Evolutionary conservation across 345 rosid genomes (phyloP).

Genomic region (Syzygium aqueum): DNA sequence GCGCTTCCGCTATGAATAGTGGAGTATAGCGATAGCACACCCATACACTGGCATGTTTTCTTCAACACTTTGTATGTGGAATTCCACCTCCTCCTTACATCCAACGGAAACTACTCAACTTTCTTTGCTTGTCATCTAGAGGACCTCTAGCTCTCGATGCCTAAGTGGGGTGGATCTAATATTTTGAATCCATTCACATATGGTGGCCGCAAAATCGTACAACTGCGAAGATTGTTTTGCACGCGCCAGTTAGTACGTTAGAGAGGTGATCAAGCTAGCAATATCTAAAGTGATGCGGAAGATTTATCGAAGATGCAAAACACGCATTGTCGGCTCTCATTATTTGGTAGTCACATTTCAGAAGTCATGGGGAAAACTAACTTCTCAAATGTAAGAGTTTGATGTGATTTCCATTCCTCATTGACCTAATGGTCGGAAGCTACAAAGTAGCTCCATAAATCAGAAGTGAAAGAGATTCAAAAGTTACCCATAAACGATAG

Average conservation of each 20-base stretch:
- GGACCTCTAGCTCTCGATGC: background rate
- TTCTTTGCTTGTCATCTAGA: background rate
- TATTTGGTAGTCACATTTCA: background rate
- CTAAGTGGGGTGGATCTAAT: background rate
- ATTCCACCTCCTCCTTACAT: background rate
- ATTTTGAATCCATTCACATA: background rate
- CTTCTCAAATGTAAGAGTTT: background rate
- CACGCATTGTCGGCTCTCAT: background rate
- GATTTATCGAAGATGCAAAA: background rate
- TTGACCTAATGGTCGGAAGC: background rate
- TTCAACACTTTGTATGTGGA: background rate
- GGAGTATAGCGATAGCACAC: background rate
- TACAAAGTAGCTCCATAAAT: background rate
- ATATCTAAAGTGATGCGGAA: background rate
- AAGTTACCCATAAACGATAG: background rate
- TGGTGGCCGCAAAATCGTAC: background rate
- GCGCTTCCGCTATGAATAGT: background rate
- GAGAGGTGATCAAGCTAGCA: background rate
- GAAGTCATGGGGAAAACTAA: background rate
- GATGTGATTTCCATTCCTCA: background rate
- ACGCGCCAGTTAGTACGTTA: background rate
- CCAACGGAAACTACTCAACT: background rate
- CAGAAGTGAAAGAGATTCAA: background rate
- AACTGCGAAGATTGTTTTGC: background rate
- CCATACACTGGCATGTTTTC: background rate